phyloP scores from a whole-genome alignment of 129 eudicot species.

The Tagetes patula region DNA sequence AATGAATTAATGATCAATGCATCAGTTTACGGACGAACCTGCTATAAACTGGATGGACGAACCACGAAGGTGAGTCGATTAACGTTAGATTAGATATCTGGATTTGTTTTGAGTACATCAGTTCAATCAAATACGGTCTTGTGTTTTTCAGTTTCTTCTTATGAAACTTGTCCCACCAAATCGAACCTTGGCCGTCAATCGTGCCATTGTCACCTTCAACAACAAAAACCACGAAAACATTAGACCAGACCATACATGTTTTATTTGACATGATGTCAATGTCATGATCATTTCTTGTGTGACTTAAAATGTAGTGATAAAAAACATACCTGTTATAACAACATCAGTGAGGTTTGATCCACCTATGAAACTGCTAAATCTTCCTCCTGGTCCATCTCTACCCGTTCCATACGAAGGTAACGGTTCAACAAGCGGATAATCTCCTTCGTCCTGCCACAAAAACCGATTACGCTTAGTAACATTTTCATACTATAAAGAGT shows the following conservation, averaged over 20 bases:
- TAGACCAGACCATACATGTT: too few relatives aligned
- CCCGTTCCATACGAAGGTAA: constrained; percentile 79
- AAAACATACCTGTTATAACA: constrained; percentile 58
- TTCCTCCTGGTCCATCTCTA: constrained; percentile 66
- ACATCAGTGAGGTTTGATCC: constrained; percentile 79
- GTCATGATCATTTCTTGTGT: not conserved
- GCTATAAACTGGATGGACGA: constrained; percentile 61
- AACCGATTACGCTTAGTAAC: too few relatives aligned
- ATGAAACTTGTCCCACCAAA: constrained; percentile 59
- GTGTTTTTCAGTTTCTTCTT: constrained; percentile 37
- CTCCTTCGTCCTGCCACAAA: constrained; percentile 51
- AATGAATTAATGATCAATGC: not conserved
- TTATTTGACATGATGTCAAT: not conserved
- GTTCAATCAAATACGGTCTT: constrained; percentile 55
- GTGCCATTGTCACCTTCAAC: constrained; percentile 56
- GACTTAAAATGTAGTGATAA: not conserved
- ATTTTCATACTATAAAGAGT: too few relatives aligned
- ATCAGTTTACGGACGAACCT: constrained; percentile 29
- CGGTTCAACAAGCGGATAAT: constrained; percentile 59
- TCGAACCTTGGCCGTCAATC: constrained; percentile 54
- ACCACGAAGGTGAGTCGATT: constrained; percentile 61
- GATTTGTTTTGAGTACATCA: constrained; percentile 46
- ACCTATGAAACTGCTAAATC: constrained; percentile 55
- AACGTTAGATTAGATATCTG: constrained; percentile 61
- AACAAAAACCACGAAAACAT: not conserved